A percentile compares a stretch with the other conserved stretches of the same genome.
These are phyloP conservation scores for Ensete ventricosum DNA, from an alignment of 176 grass and related monocot species.

Conservation along the genomic window DNA sequence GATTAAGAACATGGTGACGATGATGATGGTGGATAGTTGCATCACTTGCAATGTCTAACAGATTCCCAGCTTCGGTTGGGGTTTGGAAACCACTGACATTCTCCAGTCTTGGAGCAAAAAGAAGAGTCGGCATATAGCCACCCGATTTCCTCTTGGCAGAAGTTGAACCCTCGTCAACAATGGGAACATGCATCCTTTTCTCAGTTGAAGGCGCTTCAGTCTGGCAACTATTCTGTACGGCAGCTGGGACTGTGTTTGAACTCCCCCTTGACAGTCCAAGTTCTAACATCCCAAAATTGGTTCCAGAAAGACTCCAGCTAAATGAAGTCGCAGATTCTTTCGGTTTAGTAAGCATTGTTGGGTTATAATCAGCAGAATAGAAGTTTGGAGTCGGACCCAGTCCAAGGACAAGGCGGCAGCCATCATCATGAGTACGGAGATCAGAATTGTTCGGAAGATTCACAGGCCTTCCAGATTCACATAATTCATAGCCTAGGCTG, in stretches of 20 bases:
- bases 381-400: conserved; percentile 66
- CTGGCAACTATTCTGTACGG: conserved; percentile 11
- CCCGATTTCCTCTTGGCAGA: conserved; percentile 73
- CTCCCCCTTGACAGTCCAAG: conserved; percentile 39
- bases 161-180: conserved; percentile 76
- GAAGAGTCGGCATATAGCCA: conserved; percentile 52
- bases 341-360: conserved; percentile 20
- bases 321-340: conserved; percentile 36
- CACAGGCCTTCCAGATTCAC: conserved; percentile 20
- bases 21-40: conserved; percentile 15
- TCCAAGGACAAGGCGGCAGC: conserved; percentile 72
- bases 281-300: conserved; percentile 37
- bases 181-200: conserved; percentile 33
- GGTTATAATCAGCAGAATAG: conserved; percentile 37
- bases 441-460: conserved; percentile 26
- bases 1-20: conserved; percentile 1
- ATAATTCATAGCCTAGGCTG: conserved; percentile 24
- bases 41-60: conserved; percentile 24
- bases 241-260: conserved; percentile 26
- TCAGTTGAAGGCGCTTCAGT: conserved; percentile 23
- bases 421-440: conserved; percentile 46
- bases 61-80: conserved; percentile 5
- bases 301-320: conserved; percentile 29
- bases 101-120: conserved; percentile 57
- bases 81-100: conserved; percentile 18